These are phyloP conservation scores for Amniculicola lignicola DNA, from an alignment of 495 filamentous ascomycete species.

Conservation along the genomic window DNA sequence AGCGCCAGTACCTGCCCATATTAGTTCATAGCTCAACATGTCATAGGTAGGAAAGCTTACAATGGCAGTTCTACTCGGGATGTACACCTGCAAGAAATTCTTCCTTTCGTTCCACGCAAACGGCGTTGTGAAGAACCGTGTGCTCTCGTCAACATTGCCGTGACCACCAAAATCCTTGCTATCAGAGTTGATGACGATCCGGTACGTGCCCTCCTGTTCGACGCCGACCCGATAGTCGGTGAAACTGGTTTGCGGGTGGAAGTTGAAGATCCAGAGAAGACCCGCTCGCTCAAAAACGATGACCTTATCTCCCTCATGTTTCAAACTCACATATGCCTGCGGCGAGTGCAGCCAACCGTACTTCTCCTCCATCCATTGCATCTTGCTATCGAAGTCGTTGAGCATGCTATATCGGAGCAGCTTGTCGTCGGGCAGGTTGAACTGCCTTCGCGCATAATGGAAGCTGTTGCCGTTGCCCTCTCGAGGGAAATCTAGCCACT, in stretches of 20 bases:
- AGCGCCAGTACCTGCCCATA: slow-evolving; percentile 33
- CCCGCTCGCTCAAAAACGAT: slow-evolving; percentile 93
- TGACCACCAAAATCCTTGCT: slow-evolving; percentile 74
- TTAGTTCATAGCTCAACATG: not conserved
- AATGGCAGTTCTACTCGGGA: slow-evolving; percentile 79
- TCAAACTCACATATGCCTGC: slow-evolving; percentile 89
- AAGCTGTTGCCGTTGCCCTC: slow-evolving; percentile 92
- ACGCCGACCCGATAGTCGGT: slow-evolving; percentile 91
- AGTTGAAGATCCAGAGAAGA: slow-evolving; percentile 93
- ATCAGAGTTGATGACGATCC: slow-evolving; percentile 83
- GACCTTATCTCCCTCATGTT: slow-evolving; percentile 92
- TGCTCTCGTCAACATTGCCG: slow-evolving; percentile 68
- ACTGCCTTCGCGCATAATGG: slow-evolving; percentile 94
- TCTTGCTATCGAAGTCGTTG: slow-evolving; percentile 88
- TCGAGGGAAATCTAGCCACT: slow-evolving; percentile 98
- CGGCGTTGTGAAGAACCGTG: slow-evolving; percentile 86
- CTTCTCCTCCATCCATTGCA: slow-evolving; percentile 82
- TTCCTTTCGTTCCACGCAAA: slow-evolving; percentile 81
- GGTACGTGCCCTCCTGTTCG: slow-evolving; percentile 78
- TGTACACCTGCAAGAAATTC: slow-evolving; percentile 91
- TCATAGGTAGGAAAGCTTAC: slow-evolving; percentile 53
- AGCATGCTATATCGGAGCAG: slow-evolving; percentile 87
- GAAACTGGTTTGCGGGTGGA: slow-evolving; percentile 82
- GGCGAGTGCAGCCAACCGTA: slow-evolving; percentile 88
- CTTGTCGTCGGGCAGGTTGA: slow-evolving; percentile 84